Evolutionary conservation across 176 grass and related monocot species (phyloP).

Genomic region (Aegilops umbellulata): DNA sequence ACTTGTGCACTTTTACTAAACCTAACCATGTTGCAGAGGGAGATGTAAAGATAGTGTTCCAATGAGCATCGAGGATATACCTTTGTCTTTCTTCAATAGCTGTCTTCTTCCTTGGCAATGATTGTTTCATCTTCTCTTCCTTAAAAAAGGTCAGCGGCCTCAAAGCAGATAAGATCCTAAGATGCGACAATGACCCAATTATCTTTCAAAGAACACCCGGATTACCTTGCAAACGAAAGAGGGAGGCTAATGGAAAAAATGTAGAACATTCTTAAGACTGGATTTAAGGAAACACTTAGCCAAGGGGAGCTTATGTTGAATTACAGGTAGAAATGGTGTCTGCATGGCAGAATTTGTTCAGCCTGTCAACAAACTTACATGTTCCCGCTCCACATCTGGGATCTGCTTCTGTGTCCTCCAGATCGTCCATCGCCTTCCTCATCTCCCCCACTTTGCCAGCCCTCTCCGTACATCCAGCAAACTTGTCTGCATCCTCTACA

Average conservation of each 20-base stretch:
- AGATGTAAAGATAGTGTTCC: neutral
- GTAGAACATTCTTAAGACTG: neutral
- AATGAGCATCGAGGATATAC: neutral
- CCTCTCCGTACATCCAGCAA: neutral
- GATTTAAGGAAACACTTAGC: neutral
- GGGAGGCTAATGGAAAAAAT: slow-evolving; percentile 6
- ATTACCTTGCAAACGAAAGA: neutral
- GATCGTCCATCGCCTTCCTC: slow-evolving; percentile 8
- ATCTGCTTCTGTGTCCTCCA: slow-evolving; percentile 39
- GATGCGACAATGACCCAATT: too few species aligned
- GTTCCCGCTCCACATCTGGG: slow-evolving; percentile 32
- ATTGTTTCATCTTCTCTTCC: too few species aligned
- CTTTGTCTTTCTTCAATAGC: too few species aligned
- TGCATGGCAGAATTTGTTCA: neutral
- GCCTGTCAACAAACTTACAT: neutral
- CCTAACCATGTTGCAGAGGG: neutral
- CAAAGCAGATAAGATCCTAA: too few species aligned
- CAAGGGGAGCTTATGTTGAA: neutral
- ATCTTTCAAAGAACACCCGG: too few species aligned
- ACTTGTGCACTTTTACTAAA: neutral
- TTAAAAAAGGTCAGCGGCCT: too few species aligned
- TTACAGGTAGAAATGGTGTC: neutral
- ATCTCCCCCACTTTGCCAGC: slow-evolving; percentile 19
- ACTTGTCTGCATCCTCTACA: slow-evolving; percentile 3
- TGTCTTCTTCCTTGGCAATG: too few species aligned